Base-by-base conservation (phyloP, 257 asterid species). In the Plantago ovata region DNA sequence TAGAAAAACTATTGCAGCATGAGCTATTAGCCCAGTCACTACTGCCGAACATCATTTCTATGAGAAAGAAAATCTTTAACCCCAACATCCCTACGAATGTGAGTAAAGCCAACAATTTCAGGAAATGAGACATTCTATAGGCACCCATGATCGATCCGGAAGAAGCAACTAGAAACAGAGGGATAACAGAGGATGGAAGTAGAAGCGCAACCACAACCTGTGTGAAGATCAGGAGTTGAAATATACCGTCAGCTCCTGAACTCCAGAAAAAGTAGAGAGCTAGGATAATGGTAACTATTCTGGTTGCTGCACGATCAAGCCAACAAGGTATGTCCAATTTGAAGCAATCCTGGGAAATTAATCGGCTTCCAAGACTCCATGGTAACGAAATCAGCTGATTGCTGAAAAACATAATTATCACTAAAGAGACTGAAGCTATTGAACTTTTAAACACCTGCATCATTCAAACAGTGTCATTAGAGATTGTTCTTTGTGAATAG, bases 151-250 rank as follows among this genome's bases (percentile, higher is more conserved):
- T 66, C 43, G 87, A 68, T 77, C 80, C 64, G 64, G 97, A 89
- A 49, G 96, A 86, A 68, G 96, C 91, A 62, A 93, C 77, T 71
- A 91, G 84, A 65, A 89, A 86, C 44, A 93, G 76, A 42, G 99
- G 97, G 62, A 89, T 79, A 50, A 84, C 86, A 47, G 99, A 84
- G 63, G 99, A 79, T 68, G 99, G 99, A 61, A 93, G 99, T 61
- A 82, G 65, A 72, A 93, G 86, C 61, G 96, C 94, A 64, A 82
- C 88, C 66, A 82, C 64, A 52, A 89, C 96, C 75, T 93, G 99
- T 38, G 89, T 69, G 62, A 75, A 79, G 68, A 93, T 72, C 67
- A 93, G 80, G 71, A 86, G 73, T 69, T 82, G 97, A 75, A 86
- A 93, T 68, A 89, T 70, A 39, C 96, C 96, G 58, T 86, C 99